Percentiles rank a stretch among this genome's conserved stretches.
Evolutionary conservation across 768 basidiomycete genomes (phyloP).

Genomic region (Boletellus ananas): DNA sequence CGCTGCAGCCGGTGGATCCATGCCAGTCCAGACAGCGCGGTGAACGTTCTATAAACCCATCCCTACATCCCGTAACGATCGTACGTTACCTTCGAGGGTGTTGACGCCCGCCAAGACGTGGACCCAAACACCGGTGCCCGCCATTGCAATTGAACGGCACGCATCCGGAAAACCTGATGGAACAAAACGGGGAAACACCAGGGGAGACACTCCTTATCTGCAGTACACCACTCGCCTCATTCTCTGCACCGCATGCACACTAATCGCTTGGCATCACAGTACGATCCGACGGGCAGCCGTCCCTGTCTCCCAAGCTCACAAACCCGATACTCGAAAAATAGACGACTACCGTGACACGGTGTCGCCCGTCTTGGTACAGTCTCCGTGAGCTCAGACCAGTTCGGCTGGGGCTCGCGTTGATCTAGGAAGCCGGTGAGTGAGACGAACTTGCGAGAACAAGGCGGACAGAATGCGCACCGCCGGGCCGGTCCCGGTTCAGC

Average conservation of each 20-base stretch:
- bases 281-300: no score
- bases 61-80: neutral
- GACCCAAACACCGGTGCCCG: constrained; percentile 59
- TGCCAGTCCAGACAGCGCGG: no score
- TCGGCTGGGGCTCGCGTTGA: constrained; percentile 68
- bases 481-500: constrained; percentile 85
- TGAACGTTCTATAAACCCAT: no score
- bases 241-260: no score
- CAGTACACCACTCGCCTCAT: no score
- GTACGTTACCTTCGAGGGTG: constrained; percentile 44
- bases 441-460: neutral
- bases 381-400: constrained; percentile 61
- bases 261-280: no score
- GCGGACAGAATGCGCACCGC: constrained; percentile 41
- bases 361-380: constrained; percentile 53
- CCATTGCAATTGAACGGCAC: constrained; percentile 68
- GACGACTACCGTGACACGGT: constrained; percentile 68
- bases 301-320: constrained; percentile 29
- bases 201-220: no score
- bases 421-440: constrained; percentile 42
- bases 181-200: constrained; percentile 10
- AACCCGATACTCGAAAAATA: no score
- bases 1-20: no score
- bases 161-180: constrained; percentile 46
- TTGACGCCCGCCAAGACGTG: constrained; percentile 69